Conservation (phyloP, 352 stramenopile species). For the Peronospora destructor region DNA sequence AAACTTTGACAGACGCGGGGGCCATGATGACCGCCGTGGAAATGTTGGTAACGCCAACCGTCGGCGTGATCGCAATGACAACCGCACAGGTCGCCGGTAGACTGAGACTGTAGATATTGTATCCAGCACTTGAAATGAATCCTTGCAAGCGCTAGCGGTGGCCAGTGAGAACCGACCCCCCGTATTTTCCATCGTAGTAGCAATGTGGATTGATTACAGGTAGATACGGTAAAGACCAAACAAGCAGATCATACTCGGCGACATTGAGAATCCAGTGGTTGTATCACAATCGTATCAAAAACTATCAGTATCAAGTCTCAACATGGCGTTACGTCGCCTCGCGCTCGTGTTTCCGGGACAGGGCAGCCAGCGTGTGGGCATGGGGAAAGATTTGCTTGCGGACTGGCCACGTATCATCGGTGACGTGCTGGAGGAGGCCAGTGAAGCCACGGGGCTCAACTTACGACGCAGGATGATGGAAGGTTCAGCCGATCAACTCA, state of each 20-base stretch:
- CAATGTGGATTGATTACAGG: neutral
- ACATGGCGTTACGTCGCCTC: constrained; percentile 32
- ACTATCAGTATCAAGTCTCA: constrained; percentile 10
- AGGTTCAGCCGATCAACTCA: constrained; percentile 54
- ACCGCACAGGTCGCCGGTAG: constrained; percentile 42
- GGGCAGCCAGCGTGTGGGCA: constrained; percentile 75
- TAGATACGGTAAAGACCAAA: neutral
- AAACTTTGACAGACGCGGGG: constrained; percentile 14
- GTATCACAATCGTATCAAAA: constrained; percentile 11
- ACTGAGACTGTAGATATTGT: constrained; percentile 10
- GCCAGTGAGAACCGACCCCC: neutral
- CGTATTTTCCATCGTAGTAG: constrained; percentile 14
- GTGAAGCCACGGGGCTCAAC: constrained; percentile 59
- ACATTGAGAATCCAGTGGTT: neutral
- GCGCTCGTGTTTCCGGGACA: constrained; percentile 82
- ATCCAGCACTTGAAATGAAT: neutral
- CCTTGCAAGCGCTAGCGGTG: too few species aligned
- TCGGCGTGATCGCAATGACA: constrained; percentile 35
- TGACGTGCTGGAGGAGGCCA: constrained; percentile 69
- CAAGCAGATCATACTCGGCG: too few species aligned
- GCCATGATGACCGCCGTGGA: constrained; percentile 23
- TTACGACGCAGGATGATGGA: constrained; percentile 53
- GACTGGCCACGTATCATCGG: constrained; percentile 52
- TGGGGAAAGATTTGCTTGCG: constrained; percentile 66
- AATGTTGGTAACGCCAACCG: constrained; percentile 18